Evolutionary conservation across 2,329 filamentous ascomycete species (phyloP), one percentile per base, ranked within the genome.

Genomic region (Calonectria ilicicola): DNA sequence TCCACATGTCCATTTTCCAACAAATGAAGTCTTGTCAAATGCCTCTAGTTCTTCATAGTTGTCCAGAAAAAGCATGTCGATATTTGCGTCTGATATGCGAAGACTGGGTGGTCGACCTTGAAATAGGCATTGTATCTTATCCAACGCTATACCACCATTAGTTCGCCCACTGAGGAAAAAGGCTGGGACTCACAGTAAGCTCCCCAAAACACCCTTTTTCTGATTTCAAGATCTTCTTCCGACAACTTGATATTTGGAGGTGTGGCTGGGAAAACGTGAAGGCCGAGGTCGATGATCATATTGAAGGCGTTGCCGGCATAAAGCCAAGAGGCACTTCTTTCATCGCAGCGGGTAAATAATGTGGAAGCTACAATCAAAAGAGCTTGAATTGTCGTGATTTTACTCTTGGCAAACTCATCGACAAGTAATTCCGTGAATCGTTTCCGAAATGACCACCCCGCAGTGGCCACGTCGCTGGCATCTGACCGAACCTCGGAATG

Each of bases 51-150:
- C 89, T 35, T 91, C 89, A 38, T 84, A 90, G 0, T 83, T 83
- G 64, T 90, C 88, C 1, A 85, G 80, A 27, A 89, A 88, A 7
- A 83, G 81, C 21, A 88, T 84, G 0, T 88, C 85, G 0, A 90
- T 86, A 12, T 83, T 80, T 0, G 83, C 84, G 27, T 89, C 86
- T 0, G 82, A 83, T n/a, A 87, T 84, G 10, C 86, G 86, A 7
- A 89, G 78, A 3, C 80, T 86, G 0, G 85, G 85, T 0, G 88
- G 89, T 0, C 89, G 85, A 0, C 89, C 89, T 74, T 89, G 88
- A 62, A 90, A 91, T 0, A 91, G 77, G 17, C 85, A 87, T 72
- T 91, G 89, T 9, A 90, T 85, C 74, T 90, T 91, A 72, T 90
- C 89, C 47, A 69, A 15, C 7, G 60, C 66, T 69, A 10, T 7